Percentiles rank a stretch among this genome's conserved stretches.
phyloP scores from a whole-genome alignment of 192 early-diverging fungal species.

The Pilobolus umbonatus region DNA sequence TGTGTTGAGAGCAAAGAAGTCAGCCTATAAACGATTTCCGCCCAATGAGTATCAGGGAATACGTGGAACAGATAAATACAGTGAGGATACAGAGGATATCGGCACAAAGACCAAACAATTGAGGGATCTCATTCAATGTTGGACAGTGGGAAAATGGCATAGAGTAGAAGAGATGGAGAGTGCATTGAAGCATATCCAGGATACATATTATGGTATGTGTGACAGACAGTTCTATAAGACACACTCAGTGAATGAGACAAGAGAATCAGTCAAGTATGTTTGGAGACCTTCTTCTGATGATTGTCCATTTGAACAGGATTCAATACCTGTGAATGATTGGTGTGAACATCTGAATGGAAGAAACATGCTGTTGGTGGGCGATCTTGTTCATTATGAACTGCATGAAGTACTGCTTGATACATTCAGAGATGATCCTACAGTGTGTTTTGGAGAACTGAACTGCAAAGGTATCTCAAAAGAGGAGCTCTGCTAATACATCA shows the following conservation, averaged over 20 bases:
- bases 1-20: conserved; percentile 1
- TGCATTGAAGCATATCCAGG: conserved; percentile 28
- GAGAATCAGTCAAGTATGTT: conserved; percentile 15
- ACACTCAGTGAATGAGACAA: not conserved
- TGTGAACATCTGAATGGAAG: conserved; percentile 36
- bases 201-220: conserved; percentile 26
- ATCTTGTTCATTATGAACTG: conserved; percentile 45
- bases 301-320: not conserved
- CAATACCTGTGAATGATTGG: conserved; percentile 17
- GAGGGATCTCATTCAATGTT: conserved; percentile 17
- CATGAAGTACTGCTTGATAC: conserved; percentile 51
- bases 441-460: conserved; percentile 50
- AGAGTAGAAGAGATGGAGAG: not conserved
- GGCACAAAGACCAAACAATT: not conserved
- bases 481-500: not conserved
- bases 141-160: conserved; percentile 29
- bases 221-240: conserved; percentile 18
- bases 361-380: conserved; percentile 45
- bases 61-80: too few species aligned
- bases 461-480: conserved; percentile 35
- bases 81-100: too few species aligned
- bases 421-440: conserved; percentile 45
- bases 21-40: not conserved
- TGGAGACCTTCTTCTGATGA: conserved; percentile 23
- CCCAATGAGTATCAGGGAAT: not conserved